Evolutionary conservation across 352 stramenopile species (phyloP).

Genomic region (Globisporangium paroecandrum): DNA sequence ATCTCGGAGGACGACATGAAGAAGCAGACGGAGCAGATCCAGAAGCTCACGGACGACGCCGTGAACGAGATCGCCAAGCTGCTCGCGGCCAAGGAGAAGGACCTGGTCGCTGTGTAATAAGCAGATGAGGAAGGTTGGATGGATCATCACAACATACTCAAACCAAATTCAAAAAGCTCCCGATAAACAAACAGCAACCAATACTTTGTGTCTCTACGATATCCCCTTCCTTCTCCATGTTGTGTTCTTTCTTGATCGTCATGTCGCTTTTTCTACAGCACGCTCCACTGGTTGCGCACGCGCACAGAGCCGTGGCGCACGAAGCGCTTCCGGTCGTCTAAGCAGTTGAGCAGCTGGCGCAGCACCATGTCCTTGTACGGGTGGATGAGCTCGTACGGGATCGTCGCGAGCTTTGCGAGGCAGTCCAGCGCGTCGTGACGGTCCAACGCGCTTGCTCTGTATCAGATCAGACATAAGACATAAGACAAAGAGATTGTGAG

Average conservation of each 20-base stretch:
- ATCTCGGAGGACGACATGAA: slow-evolving; percentile 80
- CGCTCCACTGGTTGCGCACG: slow-evolving; percentile 90
- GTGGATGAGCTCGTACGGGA: slow-evolving; percentile 86
- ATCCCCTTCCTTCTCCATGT: not conserved
- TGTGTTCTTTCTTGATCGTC: slow-evolving; percentile 2
- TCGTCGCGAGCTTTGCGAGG: slow-evolving; percentile 68
- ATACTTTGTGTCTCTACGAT: not conserved
- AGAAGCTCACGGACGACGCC: slow-evolving; percentile 74
- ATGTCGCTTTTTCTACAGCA: slow-evolving; percentile 55
- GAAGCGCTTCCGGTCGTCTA: slow-evolving; percentile 87
- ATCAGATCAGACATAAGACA: not conserved
- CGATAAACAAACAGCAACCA: not conserved
- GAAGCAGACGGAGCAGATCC: slow-evolving; percentile 70
- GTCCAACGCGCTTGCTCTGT: slow-evolving; percentile 58
- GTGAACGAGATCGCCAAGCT: slow-evolving; percentile 72
- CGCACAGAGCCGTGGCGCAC: slow-evolving; percentile 84
- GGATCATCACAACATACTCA: not conserved
- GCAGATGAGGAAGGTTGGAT: not conserved
- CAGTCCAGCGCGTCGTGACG: slow-evolving; percentile 75
- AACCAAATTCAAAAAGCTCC: not conserved
- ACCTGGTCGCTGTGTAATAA: slow-evolving; percentile 56
- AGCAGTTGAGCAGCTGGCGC: slow-evolving; percentile 60
- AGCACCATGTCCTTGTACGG: slow-evolving; percentile 85
- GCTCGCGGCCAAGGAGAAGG: slow-evolving; percentile 74
- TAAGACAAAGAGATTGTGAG: not conserved